These are phyloP conservation scores for Russula virescens DNA, from an alignment of 768 basidiomycete genomes.

Conservation along the genomic window DNA sequence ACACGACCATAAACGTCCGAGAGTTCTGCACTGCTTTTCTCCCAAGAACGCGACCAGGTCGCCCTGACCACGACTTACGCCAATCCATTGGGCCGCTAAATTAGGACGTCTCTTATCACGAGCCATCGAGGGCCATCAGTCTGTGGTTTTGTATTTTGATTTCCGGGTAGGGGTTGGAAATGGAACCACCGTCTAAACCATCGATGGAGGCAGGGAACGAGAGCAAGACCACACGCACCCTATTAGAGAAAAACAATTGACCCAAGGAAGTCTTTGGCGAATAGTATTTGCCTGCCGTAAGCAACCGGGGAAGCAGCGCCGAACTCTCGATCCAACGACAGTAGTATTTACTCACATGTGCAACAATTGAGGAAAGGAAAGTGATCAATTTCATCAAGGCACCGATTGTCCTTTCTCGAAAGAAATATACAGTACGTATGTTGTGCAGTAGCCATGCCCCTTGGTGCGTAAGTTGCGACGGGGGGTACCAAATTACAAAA, in stretches of 20 bases:
- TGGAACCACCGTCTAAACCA: background rate
- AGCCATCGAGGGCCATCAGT: background rate
- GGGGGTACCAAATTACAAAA: background rate
- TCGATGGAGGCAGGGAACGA: background rate
- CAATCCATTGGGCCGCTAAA: background rate
- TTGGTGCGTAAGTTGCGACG: background rate
- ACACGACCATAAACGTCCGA: background rate
- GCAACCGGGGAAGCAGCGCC: slow-evolving; percentile 6
- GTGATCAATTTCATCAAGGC: background rate
- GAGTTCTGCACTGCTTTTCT: slow-evolving; percentile 20
- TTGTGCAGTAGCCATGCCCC: no score
- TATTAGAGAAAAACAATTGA: background rate
- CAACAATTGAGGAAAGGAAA: background rate
- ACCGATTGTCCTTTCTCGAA: background rate
- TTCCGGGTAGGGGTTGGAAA: background rate
- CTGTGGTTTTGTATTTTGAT: background rate
- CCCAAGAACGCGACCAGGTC: background rate
- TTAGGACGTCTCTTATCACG: background rate
- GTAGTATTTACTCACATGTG: background rate
- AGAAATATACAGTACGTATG: no score
- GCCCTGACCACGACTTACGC: slow-evolving; percentile 1
- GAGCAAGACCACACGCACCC: background rate
- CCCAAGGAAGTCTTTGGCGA: background rate
- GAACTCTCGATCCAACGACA: background rate
- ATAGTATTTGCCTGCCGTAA: slow-evolving; percentile 15